These are phyloP conservation scores for Acer campestre DNA, from an alignment of 345 rosid genomes.

Conservation along the genomic window DNA sequence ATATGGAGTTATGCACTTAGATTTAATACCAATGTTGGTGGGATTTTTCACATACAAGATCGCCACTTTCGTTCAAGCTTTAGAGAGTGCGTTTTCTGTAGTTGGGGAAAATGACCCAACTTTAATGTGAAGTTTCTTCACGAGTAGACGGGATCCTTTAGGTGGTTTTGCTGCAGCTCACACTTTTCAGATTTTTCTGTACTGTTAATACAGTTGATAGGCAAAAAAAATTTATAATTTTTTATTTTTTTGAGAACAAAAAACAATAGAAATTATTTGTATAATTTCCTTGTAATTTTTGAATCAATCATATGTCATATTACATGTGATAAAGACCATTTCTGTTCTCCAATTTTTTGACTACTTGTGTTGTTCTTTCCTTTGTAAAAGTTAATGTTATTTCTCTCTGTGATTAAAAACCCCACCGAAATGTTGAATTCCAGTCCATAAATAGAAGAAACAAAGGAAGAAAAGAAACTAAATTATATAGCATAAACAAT, in stretches of 20 bases:
- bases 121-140: constrained; percentile 11
- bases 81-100: constrained; percentile 63
- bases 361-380: no score
- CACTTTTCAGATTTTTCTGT: background rate
- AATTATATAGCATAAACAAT: background rate
- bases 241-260: no score
- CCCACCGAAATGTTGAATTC: no score
- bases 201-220: no score
- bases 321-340: background rate
- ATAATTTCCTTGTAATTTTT: no score
- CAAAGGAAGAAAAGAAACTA: background rate
- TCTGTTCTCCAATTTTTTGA: background rate
- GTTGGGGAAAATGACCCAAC: constrained; percentile 36
- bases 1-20: constrained; percentile 71
- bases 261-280: no score
- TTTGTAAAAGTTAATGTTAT: background rate
- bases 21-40: constrained; percentile 88
- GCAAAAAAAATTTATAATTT: no score
- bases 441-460: no score
- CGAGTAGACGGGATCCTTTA: background rate
- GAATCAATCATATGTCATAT: background rate
- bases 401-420: background rate
- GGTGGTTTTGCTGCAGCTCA: constrained; percentile 5
- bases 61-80: constrained; percentile 85
- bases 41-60: constrained; percentile 94